Conservation (phyloP, 75 land plant genomes). For the Pinus albicaulis region DNA sequence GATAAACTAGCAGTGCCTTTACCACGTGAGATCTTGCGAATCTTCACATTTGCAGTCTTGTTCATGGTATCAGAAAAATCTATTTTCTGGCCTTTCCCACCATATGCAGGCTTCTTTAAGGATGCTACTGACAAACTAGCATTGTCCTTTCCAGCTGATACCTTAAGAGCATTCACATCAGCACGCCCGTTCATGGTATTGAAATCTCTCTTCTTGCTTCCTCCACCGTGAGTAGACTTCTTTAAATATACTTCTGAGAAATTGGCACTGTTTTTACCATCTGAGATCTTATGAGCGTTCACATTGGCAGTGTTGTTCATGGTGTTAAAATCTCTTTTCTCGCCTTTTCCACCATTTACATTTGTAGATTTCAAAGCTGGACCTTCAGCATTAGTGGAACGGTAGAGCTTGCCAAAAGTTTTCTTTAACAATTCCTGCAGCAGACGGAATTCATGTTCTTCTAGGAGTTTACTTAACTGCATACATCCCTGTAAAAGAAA, state of each 20-base stretch:
- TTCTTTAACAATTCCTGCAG: background rate
- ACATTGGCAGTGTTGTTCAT: background rate
- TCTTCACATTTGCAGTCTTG: background rate
- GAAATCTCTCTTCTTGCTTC: conserved; percentile 11
- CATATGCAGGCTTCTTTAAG: background rate
- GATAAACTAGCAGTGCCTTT: background rate
- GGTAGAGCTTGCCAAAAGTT: background rate
- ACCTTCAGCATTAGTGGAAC: background rate
- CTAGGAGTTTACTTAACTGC: background rate
- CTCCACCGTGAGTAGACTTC: background rate
- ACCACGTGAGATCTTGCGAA: background rate
- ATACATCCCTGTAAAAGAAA: conserved; percentile 2
- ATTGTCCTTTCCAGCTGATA: background rate
- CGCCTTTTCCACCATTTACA: background rate
- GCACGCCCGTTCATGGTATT: background rate
- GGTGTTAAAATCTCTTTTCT: conserved; percentile 9
- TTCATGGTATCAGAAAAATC: conserved; percentile 6
- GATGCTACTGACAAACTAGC: background rate
- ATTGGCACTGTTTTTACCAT: background rate
- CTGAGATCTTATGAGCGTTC: background rate
- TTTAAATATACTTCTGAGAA: background rate
- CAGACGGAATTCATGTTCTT: background rate
- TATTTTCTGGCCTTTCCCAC: background rate
- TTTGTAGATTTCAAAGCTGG: background rate
- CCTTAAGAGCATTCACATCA: background rate